phyloP scores from a whole-genome alignment of 2,329 filamentous ascomycete genomes.

The Cryoendolithus antarcticus region DNA sequence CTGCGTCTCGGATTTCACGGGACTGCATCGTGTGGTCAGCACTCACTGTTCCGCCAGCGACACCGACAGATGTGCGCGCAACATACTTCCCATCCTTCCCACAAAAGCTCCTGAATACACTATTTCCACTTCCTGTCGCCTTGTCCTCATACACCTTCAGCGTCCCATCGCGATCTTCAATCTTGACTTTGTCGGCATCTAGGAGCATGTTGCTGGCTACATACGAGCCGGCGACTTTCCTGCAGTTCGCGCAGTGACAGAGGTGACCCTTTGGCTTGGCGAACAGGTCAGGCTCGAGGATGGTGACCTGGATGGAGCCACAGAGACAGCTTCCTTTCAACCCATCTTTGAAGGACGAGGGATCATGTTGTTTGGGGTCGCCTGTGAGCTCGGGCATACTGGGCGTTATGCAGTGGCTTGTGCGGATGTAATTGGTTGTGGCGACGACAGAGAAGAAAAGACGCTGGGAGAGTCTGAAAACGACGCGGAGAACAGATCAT shows the following conservation, averaged over 20 bases:
- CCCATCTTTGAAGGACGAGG: constrained; percentile 21
- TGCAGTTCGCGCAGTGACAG: constrained; percentile 41
- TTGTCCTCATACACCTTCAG: constrained; percentile 35
- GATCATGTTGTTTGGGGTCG: constrained; percentile 27
- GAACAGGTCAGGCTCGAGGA: constrained; percentile 37
- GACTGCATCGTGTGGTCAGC: constrained; percentile 20
- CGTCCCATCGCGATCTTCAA: constrained; percentile 33
- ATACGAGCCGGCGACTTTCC: constrained; percentile 36
- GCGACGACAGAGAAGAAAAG: no score
- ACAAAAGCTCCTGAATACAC: constrained; percentile 35
- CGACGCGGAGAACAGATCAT: no score
- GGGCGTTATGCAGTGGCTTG: no score
- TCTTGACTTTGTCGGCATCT: constrained; percentile 33
- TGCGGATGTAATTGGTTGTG: no score
- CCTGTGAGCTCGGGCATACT: constrained; percentile 24
- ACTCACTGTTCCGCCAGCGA: not conserved
- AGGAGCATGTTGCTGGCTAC: constrained; percentile 30
- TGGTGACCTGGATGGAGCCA: constrained; percentile 35
- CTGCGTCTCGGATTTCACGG: constrained; percentile 34
- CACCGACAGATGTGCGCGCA: not conserved
- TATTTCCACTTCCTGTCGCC: constrained; percentile 35
- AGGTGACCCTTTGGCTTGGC: constrained; percentile 32
- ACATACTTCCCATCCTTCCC: constrained; percentile 33
- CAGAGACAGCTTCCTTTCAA: constrained; percentile 34
- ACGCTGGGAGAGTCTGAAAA: no score